These are phyloP conservation scores for Serendipita sp. DNA, from an alignment of 768 basidiomycete genomes.

Conservation along the genomic window DNA sequence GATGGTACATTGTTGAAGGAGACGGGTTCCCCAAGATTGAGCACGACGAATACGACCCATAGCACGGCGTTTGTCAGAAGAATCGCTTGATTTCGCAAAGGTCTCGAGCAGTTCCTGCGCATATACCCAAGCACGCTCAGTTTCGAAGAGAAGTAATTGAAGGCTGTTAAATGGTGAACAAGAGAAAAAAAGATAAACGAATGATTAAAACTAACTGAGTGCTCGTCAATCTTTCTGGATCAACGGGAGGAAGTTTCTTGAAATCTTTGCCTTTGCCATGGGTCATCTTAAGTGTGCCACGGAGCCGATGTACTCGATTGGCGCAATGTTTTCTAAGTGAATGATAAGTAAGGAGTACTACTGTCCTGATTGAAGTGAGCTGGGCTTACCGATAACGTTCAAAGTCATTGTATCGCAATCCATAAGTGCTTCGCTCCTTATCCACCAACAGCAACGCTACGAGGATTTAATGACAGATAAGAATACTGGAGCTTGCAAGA, in stretches of 20 bases:
- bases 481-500: neutral
- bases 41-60: slow-evolving; percentile 68
- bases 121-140: slow-evolving; percentile 85
- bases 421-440: slow-evolving; percentile 81
- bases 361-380: neutral
- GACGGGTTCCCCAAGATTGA: slow-evolving; percentile 59
- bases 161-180: slow-evolving; percentile 30
- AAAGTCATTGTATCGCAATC: slow-evolving; percentile 80
- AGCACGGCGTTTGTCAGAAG: slow-evolving; percentile 53
- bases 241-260: slow-evolving; percentile 61
- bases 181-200: slow-evolving; percentile 9
- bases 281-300: slow-evolving; percentile 69
- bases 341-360: neutral
- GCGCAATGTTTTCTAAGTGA: slow-evolving; percentile 72
- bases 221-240: slow-evolving; percentile 56
- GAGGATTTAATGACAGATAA: slow-evolving; percentile 5
- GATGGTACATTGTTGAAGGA: slow-evolving; percentile 56
- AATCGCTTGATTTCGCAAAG: slow-evolving; percentile 34
- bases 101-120: slow-evolving; percentile 63
- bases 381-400: slow-evolving; percentile 56
- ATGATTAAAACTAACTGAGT: slow-evolving; percentile 49
- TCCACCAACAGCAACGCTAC: slow-evolving; percentile 72
- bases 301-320: slow-evolving; percentile 75
- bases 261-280: slow-evolving; percentile 84
- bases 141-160: slow-evolving; percentile 73